Base-by-base conservation (phyloP, 2,329 filamentous ascomycete genomes). In the Geosmithia putterillii region DNA sequence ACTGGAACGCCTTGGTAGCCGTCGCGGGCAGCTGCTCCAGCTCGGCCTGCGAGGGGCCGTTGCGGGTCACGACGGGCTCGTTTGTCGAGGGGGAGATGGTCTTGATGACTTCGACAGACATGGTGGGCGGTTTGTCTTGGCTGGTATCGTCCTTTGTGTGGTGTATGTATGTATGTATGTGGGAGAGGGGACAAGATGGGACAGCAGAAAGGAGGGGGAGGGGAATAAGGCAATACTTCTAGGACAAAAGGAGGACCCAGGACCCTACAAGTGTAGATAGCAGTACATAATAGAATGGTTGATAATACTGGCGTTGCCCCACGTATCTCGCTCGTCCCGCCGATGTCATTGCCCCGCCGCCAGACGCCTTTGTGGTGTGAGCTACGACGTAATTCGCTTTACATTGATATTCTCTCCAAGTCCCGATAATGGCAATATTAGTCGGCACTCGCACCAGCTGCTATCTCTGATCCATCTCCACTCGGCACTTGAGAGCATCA, bases 21-120 rank as follows among this genome's bases (percentile, higher is more conserved):
- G 74, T 73, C 52, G 77, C 70, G 42, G 88, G 82, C n/a, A 95
- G 68, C 45, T 73, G 65, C 42, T 81, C 69, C 41, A 95, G 70
- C 49, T 94, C 85, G 22, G 74, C 65, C 34, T 76, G 64, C 38
- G 85, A 82, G 51, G 83, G 71, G 52, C 86, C 87, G 61, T 80
- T 79, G 51, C 89, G 80, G 47, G 82, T 86, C 51, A 94, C 63
- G 60, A 96, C 78, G 45, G 84, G 73, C 67, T 89, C 79, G 64
- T 92, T 90, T 51, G 88, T 95, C 50, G 78, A 83, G 45, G 90
- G 90, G 3, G 90, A 96, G 63, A 95, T 89, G 51, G 90, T 95
- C 25, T 70, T 80, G 53, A 82, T 70, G 41, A 69, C 67, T 65
- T 82, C 78, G 56, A 74, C 68, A 48, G 78, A 79, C 78, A 82